Percentiles rank a stretch among this genome's conserved stretches.
Conservation (phyloP, 495 filamentous ascomycete species). For the Xylaria sp. region DNA sequence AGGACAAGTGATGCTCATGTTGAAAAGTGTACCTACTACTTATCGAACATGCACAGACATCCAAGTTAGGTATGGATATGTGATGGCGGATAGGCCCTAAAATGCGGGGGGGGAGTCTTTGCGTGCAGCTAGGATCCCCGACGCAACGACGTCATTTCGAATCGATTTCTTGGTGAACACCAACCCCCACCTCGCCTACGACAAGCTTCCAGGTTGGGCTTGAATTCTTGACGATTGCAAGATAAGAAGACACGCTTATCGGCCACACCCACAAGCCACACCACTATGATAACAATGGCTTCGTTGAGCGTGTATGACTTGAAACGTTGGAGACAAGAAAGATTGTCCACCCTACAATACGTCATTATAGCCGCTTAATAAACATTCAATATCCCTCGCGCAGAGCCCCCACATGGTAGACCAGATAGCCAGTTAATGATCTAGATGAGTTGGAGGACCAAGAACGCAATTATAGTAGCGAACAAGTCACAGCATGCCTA, state of each 20-base stretch:
- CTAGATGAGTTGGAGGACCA: neutral
- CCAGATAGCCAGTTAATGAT: neutral
- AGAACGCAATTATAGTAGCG: neutral
- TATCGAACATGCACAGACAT: too few relatives aligned
- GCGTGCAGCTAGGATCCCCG: neutral
- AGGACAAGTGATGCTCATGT: neutral
- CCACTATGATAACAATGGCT: conserved; percentile 2
- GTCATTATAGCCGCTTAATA: conserved; percentile 9
- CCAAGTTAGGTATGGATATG: neutral
- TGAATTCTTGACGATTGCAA: neutral
- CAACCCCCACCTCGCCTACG: neutral
- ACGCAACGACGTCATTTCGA: conserved; percentile 19
- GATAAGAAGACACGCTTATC: neutral
- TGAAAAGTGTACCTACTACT: neutral
- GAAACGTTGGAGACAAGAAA: neutral
- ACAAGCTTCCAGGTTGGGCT: too few relatives aligned
- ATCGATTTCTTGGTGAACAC: conserved; percentile 13
- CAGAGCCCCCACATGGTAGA: neutral
- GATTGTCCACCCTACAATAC: neutral
- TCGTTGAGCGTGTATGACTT: neutral
- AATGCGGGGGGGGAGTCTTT: neutral
- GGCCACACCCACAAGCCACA: conserved; percentile 13
- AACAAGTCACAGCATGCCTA: neutral
- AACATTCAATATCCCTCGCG: neutral
- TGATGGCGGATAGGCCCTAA: neutral